Evolutionary conservation across 768 basidiomycete species (phyloP), one percentile per base, ranked within the genome.

Genomic region (Mycena olivaceomarginata): DNA sequence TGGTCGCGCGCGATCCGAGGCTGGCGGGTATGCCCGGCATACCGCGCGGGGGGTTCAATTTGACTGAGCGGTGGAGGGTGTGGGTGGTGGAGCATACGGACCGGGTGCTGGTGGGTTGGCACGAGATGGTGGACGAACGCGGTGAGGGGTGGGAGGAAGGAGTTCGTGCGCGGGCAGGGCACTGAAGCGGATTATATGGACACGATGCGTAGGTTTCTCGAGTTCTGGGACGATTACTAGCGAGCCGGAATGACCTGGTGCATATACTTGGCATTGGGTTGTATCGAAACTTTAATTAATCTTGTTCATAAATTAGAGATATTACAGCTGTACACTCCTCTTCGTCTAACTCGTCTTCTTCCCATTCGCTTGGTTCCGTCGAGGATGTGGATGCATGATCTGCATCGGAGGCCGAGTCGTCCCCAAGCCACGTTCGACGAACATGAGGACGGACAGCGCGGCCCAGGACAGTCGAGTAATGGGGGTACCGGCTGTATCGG

Each of bases 361-460:
- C 56, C 22, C 56, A 57, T 31, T 9, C n/a, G 15, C 18, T 63
- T 20, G 18, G 20, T 20, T 18, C 11, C 8, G 18, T n/a, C n/a
- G 12, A 41, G 60, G 12, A 40, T 20, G 37, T 18, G 5, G 18
- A 40, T 41, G 20, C 16, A 51, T 18, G 59, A 37, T 60, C 59
- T 12, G 13, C 59, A 60, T 31, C 43, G 11, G 13, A 25, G 5
- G 39, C 41, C 10, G 63, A 64, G 63, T 53, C 65, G 7, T n/a
- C 31, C 66, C 66, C 66, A 51, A 51, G 18, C 48, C 11, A 20
- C 37, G 48, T 67, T 48, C 6, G 66, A 66, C 13, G 65, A 51
- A 31, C 46, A 48, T 6, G 65, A 46, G 16, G 66, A 67, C 2
- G 48, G 5, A 51, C 46, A 51, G 5, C 66, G 31, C 16, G 31